Conservation (phyloP, 2,329 filamentous ascomycete species). For the Mollisiaceae sp. region DNA sequence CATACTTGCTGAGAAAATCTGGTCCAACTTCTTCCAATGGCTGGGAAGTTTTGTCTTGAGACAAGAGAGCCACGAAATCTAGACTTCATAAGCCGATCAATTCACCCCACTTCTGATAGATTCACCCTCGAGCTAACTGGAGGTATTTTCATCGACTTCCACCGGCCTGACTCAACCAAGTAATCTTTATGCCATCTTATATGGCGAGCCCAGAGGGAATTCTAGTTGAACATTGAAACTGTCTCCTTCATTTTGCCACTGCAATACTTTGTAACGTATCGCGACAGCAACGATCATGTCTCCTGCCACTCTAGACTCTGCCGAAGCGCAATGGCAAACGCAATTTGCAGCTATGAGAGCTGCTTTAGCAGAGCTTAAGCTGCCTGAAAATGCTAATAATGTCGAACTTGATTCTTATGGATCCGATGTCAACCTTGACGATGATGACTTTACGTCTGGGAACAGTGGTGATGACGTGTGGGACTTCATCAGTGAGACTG, state of each 20-base stretch:
- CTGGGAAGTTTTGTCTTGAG: no score
- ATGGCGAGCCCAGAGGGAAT: neutral
- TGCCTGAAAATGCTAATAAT: conserved; percentile 49
- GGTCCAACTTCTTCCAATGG: no score
- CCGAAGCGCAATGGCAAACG: conserved; percentile 76
- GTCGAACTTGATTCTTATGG: conserved; percentile 56
- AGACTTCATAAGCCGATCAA: neutral
- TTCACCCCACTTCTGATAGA: conserved; percentile 4
- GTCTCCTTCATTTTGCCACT: neutral
- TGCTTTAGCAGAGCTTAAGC: conserved; percentile 75
- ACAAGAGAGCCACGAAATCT: no score
- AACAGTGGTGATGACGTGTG: conserved; percentile 82
- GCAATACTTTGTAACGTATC: neutral
- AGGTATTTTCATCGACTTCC: neutral
- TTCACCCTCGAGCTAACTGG: neutral
- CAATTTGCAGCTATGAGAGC: conserved; percentile 87
- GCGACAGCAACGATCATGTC: conserved; percentile 25
- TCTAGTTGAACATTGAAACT: no score
- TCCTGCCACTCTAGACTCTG: conserved; percentile 30
- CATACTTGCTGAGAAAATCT: no score
- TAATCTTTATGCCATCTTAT: neutral
- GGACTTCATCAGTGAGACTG: conserved; percentile 84
- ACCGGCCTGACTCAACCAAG: conserved; percentile 2
- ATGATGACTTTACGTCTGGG: conserved; percentile 57
- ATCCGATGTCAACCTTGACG: conserved; percentile 65